Base-by-base conservation (phyloP, 2,329 filamentous ascomycete genomes). In the Xylariaceae sp. region DNA sequence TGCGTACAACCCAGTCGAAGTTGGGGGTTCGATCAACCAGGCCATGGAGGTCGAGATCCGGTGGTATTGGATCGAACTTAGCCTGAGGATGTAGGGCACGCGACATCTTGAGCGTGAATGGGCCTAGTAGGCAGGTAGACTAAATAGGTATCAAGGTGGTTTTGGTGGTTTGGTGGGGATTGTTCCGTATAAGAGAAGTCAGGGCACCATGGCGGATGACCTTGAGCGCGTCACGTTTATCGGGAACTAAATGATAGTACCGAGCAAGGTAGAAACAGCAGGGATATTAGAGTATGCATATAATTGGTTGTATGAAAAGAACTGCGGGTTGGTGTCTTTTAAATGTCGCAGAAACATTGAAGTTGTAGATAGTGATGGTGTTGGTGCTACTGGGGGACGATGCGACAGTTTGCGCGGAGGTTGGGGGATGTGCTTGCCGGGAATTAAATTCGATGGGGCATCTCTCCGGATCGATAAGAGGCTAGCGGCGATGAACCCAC, bases 31-130 rank as follows among this genome's bases (percentile, higher is more conserved):
- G 81, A 52, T 94, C 87, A 13, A 97, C 90, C 1, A 97, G 78
- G 1, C 76, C 75, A 32, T 84, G 76, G 13, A 97, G 78, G 68
- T 97, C 88, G 52, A 97, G 84, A 66, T 93, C 85, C 0, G 92
- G 92, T 0, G 92, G 84, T 40, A 97, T 89, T 1, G 93, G 92
- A 71, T 96, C 91, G 72, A 97, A 97, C 45, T 92, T 91, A 13
- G 92, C 91, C 67, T 91, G 87, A 1, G 91, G 91, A 64, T 92
- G 86, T 53, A 87, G 78, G 11, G 88, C 81, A 13, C 79, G 76
- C 49, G 90, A 88, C 92, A 96, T 96, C 23, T 66, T 81, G 56
- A 43, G 18, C 6, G 26, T 39, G 6, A 39, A 53, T 18, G 13
- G 9, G 42, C 30, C 15, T 15, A n/a, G 20, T 10, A 7, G 21